Base-by-base conservation (phyloP, 2,329 filamentous ascomycete genomes). In the Xylaria digitata region DNA sequence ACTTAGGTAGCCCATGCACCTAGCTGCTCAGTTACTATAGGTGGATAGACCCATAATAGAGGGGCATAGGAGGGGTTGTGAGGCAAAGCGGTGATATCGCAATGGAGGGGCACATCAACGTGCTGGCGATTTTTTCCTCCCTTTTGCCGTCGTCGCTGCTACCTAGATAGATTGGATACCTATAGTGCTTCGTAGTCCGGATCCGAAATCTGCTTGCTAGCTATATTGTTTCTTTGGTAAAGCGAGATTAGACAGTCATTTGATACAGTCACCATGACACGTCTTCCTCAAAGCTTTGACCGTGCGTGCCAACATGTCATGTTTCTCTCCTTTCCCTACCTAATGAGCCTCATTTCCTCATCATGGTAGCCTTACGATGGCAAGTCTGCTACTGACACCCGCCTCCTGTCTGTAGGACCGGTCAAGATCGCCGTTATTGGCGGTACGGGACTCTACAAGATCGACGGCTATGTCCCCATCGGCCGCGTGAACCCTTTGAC, bases 391-490 rank as follows among this genome's bases (percentile, higher is more conserved):
- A 34, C 67, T 70, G 34, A 70, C 63, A n/a, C 40, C 4, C 45
- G 5, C 30, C 37, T 46, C 42, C 2, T 46, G 17, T n/a, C 34
- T 17, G 11, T 53, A 91, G 90, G 85, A 61, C 87, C 90, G 61
- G 90, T 96, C 75, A 88, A 90, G 73, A 96, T 97, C 76, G 95
- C 92, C 78, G 92, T 97, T 62, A 94, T 97, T 73, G 94, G 94
- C 80, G 96, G 96, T 75, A 99, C 96, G 45, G 96, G 96, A 61
- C 91, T 99, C 70, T 89, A 91, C 79, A 90, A 93, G 73, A 91
- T 99, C 72, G 90, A 93, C 32, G 90, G 91, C 80, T 98, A 96
- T 85, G 90, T 89, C 21, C 92, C 93, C 76, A 90, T 96, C 69
- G 94, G 95, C 30, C 87, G 87, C 32, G 83, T 99, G 73, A 90